phyloP scores from a whole-genome alignment of 768 basidiomycete genomes.

The Neoboletus magnificus region DNA sequence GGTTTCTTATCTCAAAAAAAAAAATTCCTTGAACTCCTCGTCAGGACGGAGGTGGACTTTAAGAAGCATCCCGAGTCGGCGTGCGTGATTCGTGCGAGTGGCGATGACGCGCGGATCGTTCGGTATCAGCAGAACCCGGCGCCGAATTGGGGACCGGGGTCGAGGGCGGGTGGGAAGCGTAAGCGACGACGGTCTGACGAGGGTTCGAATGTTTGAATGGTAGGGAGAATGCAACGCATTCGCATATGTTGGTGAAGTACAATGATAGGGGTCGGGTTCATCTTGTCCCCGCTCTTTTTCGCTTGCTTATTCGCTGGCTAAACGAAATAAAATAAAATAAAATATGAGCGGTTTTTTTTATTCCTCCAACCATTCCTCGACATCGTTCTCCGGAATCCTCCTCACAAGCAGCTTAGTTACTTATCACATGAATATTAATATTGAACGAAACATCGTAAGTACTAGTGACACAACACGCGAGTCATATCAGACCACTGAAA shows the following conservation, averaged over 20 bases:
- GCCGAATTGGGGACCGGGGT: conserved; percentile 90
- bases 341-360: no score
- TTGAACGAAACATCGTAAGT: background rate
- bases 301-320: background rate
- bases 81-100: conserved; percentile 50
- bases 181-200: conserved; percentile 29
- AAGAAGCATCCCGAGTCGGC: conserved; percentile 60
- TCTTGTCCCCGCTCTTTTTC: background rate
- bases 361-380: no score
- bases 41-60: conserved; percentile 64
- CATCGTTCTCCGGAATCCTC: no score
- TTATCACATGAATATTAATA: background rate
- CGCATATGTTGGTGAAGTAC: no score
- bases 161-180: conserved; percentile 48
- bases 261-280: no score
- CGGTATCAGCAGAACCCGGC: conserved; percentile 90
- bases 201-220: background rate
- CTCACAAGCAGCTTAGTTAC: no score
- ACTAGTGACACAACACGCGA: background rate
- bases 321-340: no score
- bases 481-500: background rate
- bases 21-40: background rate
- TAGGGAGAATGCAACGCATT: background rate
- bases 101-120: conserved; percentile 67
- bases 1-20: no score